These are phyloP conservation scores for Casaregolazyma lundiana DNA, from an alignment of 1,139 yeast genomes.

Conservation along the genomic window DNA sequence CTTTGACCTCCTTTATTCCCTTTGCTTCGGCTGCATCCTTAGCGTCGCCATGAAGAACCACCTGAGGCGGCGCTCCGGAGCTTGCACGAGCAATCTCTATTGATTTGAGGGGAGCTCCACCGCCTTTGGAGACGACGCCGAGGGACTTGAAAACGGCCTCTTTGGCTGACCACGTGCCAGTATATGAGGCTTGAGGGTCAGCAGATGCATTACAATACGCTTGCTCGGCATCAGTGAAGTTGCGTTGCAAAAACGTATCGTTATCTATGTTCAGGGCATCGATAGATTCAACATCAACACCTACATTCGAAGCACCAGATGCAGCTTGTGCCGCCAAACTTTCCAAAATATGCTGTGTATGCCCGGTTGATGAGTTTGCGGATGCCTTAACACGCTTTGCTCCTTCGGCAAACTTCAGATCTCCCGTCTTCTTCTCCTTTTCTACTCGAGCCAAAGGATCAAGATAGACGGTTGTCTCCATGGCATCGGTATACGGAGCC, in stretches of 20 bases:
- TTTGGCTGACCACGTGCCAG: conserved; percentile 99
- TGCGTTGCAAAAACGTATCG: conserved; percentile 85
- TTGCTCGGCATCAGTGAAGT: conserved; percentile 79
- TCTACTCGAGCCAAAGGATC: conserved; percentile 90
- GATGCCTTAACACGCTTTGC: conserved; percentile 28
- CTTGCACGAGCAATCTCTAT: conserved; percentile 77
- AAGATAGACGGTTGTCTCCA: conserved; percentile 85
- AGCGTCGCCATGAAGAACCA: conserved; percentile 72
- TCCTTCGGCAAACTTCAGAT: conserved; percentile 46
- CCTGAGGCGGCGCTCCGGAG: conserved; percentile 74
- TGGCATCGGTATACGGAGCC: conserved; percentile 85
- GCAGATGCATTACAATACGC: conserved; percentile 64
- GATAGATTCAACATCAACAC: conserved; percentile 94
- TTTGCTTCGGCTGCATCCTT: conserved; percentile 62
- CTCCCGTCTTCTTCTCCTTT: conserved; percentile 45
- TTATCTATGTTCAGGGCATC: conserved; percentile 75
- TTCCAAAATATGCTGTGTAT: conserved; percentile 40
- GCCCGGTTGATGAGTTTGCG: conserved; percentile 30
- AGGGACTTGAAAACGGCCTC: conserved; percentile 97
- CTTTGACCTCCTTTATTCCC: conserved; percentile 69
- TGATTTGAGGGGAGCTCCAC: conserved; percentile 88
- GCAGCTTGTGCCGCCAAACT: conserved; percentile 37
- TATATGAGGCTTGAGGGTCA: conserved; percentile 80
- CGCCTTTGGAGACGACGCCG: conserved; percentile 86
- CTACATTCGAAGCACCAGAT: conserved; percentile 68